phyloP scores from a whole-genome alignment of 2,329 filamentous ascomycete genomes.

The Dendryphion nanum region DNA sequence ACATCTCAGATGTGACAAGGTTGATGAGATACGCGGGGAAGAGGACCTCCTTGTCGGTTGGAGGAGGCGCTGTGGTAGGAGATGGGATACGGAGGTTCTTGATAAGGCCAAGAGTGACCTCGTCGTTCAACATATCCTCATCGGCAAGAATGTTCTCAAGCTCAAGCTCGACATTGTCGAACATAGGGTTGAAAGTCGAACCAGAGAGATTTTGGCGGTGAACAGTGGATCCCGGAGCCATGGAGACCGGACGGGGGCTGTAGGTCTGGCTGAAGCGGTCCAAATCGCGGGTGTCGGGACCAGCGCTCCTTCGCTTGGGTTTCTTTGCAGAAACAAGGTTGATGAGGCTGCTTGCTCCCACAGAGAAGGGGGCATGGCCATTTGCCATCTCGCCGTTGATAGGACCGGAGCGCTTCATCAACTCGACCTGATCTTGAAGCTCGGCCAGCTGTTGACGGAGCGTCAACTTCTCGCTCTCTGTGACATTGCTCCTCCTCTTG shows the following conservation, averaged over 20 bases:
- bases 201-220: slow-evolving; percentile 72
- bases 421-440: slow-evolving; percentile 86
- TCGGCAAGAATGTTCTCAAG: slow-evolving; percentile 91
- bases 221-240: slow-evolving; percentile 70
- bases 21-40: slow-evolving; percentile 99
- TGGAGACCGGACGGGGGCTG: slow-evolving; percentile 92
- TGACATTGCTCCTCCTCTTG: slow-evolving; percentile 69
- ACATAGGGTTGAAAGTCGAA: slow-evolving; percentile 73
- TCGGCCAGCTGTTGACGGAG: slow-evolving; percentile 86
- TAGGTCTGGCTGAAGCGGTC: slow-evolving; percentile 91
- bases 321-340: slow-evolving; percentile 97
- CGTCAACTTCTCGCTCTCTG: slow-evolving; percentile 81
- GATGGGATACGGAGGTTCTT: slow-evolving; percentile 94
- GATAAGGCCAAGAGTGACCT: slow-evolving; percentile 94
- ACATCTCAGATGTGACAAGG: slow-evolving; percentile 98
- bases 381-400: slow-evolving; percentile 68
- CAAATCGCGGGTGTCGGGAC: slow-evolving; percentile 77
- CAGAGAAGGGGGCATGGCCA: slow-evolving; percentile 51
- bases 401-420: slow-evolving; percentile 75
- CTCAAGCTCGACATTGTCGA: slow-evolving; percentile 92
- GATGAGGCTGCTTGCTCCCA: slow-evolving; percentile 71
- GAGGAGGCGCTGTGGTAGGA: slow-evolving; percentile 80
- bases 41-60: slow-evolving; percentile 96
- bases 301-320: slow-evolving; percentile 89
- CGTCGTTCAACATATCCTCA: slow-evolving; percentile 93